Evolutionary conservation across 139 green algal species (phyloP).

Genomic region (Chara braunii): DNA sequence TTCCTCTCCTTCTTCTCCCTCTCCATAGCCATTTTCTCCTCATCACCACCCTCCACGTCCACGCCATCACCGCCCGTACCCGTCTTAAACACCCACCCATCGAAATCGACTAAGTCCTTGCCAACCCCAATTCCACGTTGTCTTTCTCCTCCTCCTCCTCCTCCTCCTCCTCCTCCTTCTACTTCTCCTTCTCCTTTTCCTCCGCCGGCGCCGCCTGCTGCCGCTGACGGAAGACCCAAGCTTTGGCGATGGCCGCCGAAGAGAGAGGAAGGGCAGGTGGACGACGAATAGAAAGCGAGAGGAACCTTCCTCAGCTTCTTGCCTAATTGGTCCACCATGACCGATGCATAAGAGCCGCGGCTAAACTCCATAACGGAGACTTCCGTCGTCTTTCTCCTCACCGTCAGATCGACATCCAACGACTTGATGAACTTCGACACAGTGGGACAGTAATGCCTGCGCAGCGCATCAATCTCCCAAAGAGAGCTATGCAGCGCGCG

Average conservation of each 20-base stretch:
- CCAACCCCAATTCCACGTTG: too few species aligned
- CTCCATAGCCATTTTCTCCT: too few species aligned
- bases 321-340: conserved; percentile 49
- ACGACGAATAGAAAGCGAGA: conserved; percentile 39
- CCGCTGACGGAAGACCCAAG: too few species aligned
- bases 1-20: too few species aligned
- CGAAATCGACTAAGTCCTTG: too few species aligned
- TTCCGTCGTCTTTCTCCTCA: conserved; percentile 69
- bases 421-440: conserved; percentile 56
- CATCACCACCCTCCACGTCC: neutral
- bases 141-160: too few species aligned
- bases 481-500: conserved; percentile 66
- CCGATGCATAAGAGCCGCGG: conserved; percentile 52
- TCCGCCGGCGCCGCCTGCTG: neutral
- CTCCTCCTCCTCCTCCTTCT: too few species aligned
- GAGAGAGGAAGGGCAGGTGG: conserved; percentile 1
- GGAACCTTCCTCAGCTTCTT: conserved; percentile 55
- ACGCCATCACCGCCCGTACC: neutral
- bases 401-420: conserved; percentile 75
- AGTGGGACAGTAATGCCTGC: conserved; percentile 71
- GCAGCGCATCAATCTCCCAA: conserved; percentile 83
- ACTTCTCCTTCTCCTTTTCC: neutral
- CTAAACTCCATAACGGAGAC: conserved; percentile 56
- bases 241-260: conserved; percentile 16
- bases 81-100: neutral